phyloP scores from a whole-genome alignment of 2,329 filamentous ascomycete genomes.

The Pseudogymnoascus sp. region DNA sequence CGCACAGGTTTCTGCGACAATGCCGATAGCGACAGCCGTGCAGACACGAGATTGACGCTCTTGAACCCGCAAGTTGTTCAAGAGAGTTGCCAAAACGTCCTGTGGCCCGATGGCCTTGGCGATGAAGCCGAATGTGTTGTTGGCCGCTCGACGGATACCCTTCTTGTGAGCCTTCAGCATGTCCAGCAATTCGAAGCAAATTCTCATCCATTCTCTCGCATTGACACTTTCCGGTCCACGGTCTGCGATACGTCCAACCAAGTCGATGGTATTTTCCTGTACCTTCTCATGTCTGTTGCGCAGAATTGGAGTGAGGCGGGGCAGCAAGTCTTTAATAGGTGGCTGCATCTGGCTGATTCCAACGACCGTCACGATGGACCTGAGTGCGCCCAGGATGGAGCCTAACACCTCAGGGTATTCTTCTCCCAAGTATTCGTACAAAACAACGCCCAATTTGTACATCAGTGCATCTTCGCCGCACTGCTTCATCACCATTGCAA shows the following conservation, averaged over 20 bases:
- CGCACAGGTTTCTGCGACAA: conserved; percentile 95
- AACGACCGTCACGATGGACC: conserved; percentile 94
- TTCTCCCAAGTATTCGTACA: conserved; percentile 97
- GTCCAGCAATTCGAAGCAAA: conserved; percentile 96
- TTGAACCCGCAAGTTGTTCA: conserved; percentile 95
- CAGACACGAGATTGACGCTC: conserved; percentile 98
- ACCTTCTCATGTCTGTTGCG: conserved; percentile 99
- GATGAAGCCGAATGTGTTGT: conserved; percentile 99
- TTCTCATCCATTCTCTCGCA: conserved; percentile 98
- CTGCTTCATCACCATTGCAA: conserved; percentile 98
- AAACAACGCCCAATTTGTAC: conserved; percentile 86
- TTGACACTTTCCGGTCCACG: conserved; percentile 94
- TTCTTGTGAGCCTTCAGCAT: conserved; percentile 99
- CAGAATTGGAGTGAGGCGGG: conserved; percentile 92
- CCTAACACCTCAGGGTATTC: conserved; percentile 97
- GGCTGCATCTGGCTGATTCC: conserved; percentile 98
- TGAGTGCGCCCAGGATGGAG: conserved; percentile 88
- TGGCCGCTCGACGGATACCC: conserved; percentile 93
- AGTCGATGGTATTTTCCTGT: conserved; percentile 96
- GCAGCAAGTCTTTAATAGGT: conserved; percentile 90
- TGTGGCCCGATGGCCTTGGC: conserved; percentile 98
- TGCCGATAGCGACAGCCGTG: conserved; percentile 95
- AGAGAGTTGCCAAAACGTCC: conserved; percentile 87
- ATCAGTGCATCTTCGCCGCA: conserved; percentile 94
- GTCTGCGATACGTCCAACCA: conserved; percentile 96